These are phyloP conservation scores for Cyclostephanos tholiformis DNA, from an alignment of 108 stramenopile genomes.

Conservation along the genomic window DNA sequence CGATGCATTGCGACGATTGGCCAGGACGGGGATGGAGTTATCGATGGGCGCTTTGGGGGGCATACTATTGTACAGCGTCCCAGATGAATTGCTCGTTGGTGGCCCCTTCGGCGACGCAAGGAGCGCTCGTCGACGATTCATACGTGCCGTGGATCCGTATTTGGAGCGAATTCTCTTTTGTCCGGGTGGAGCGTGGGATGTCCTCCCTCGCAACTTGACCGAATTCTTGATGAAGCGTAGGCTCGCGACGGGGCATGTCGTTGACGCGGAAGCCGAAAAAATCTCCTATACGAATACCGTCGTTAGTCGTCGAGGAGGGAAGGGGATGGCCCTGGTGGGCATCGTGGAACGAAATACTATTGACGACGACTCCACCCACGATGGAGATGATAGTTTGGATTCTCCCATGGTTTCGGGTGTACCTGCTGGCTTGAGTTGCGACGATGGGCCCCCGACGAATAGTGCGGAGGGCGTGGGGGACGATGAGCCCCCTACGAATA, in stretches of 20 bases:
- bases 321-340: background rate
- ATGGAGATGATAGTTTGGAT: constrained; percentile 20
- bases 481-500: background rate
- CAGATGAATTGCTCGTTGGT: constrained; percentile 19
- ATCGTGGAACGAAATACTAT: background rate
- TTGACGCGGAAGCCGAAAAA: background rate
- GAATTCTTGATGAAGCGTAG: constrained; percentile 14
- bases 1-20: constrained; percentile 19
- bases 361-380: constrained; percentile 1
- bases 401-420: constrained; percentile 9
- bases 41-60: constrained; percentile 22
- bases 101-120: background rate
- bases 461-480: background rate
- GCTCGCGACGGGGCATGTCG: background rate
- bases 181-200: constrained; percentile 41
- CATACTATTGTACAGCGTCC: constrained; percentile 34
- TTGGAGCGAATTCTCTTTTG: constrained; percentile 30
- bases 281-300: background rate
- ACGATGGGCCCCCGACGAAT: background rate
- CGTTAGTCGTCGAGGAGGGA: background rate
- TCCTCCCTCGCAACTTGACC: constrained; percentile 19
- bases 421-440: background rate
- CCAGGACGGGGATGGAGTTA: constrained; percentile 15
- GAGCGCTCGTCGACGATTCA: constrained; percentile 25
- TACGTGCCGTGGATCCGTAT: constrained; percentile 34